Evolutionary conservation across 805 yeast species (phyloP), one percentile per base, ranked within the genome.

Genomic region (Starmera quercuum): DNA sequence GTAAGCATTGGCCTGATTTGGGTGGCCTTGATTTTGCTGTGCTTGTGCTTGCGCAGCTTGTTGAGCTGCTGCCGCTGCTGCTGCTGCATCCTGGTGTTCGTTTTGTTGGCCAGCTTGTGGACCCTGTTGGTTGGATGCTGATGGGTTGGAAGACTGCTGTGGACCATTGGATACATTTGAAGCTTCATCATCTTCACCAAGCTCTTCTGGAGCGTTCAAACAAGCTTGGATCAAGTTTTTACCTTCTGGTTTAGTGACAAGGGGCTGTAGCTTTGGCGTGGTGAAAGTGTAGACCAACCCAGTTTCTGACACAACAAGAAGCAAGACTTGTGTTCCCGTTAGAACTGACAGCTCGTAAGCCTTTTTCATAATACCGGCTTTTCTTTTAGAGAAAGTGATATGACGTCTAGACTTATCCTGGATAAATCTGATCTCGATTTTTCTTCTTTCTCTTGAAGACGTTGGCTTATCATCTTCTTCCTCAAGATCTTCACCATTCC

Each of bases 281-380:
- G 97, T 90, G 60, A 92, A 92, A 15, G 98, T 92, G 63, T 92
- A 92, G 35, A 92, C 98, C 42, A 92, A 76, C 12, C 98, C 98
- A n/a, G 98, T 92, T 61, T 92, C 98, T 34, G 95, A 82, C 20
- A 92, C 98, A 36, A 92, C 98, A 48, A 92, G 74, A 39, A 92
- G 68, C 44, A 92, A 71, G 20, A 92, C 97, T 62, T 92, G 98
- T 21, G 98, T 92, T 37, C 98, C 98, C 11, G 98, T 92, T 49
- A 92, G 72, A 34, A 92, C 97, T 15, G 95, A 83, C 44, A 92
- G 71, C 59, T 92, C 98, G 63, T 90, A 92, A n/a, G 98, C 98
- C 66, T 92, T 92, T 66, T 92, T 92, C 98, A 92, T 92, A 53
- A 92, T 90, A 49, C 98, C 98, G 30, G 96, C 97, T 64, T 90